phyloP scores from a whole-genome alignment of 176 grass and related monocot species.

The Phyllostachys edulis region DNA sequence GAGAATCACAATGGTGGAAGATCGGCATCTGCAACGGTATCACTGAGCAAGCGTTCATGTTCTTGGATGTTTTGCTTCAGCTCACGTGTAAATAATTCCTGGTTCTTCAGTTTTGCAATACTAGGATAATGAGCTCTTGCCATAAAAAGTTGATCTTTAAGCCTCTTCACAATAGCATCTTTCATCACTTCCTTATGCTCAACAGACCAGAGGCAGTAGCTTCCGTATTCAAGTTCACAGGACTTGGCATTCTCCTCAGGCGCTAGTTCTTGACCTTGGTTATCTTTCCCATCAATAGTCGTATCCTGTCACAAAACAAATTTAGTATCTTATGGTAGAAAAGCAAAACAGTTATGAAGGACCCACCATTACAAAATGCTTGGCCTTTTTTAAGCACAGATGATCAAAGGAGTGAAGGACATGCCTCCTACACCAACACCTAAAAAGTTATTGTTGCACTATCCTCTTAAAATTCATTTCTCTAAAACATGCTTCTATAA shows the following conservation, averaged over 20 bases:
- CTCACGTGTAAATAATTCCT: conserved; percentile 61
- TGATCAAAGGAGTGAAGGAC: background rate
- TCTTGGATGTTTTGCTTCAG: conserved; percentile 83
- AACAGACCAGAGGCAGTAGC: conserved; percentile 82
- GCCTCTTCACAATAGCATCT: conserved; percentile 60
- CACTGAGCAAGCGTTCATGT: conserved; percentile 80
- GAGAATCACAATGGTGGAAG: conserved; percentile 48
- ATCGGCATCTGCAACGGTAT: conserved; percentile 71
- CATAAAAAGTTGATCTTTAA: conserved; percentile 84
- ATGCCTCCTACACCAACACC: background rate
- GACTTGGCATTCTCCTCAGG: conserved; percentile 37
- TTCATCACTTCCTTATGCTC: conserved; percentile 75
- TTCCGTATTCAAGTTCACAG: conserved; percentile 77
- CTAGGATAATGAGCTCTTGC: conserved; percentile 86
- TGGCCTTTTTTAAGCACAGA: background rate
- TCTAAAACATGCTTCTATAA: background rate
- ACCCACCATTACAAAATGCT: background rate
- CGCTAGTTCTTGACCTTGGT: conserved; percentile 25
- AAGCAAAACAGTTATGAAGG: background rate
- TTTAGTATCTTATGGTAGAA: background rate
- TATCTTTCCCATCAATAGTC: background rate
- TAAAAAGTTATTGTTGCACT: background rate
- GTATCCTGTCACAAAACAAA: conserved; percentile 30
- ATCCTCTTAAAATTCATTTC: background rate
- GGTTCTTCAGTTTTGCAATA: conserved; percentile 65